Percentiles rank a stretch among this genome's conserved stretches.
Evolutionary conservation across 2,329 filamentous ascomycete genomes (phyloP).

Genomic region (Botrytis sinoallii): DNA sequence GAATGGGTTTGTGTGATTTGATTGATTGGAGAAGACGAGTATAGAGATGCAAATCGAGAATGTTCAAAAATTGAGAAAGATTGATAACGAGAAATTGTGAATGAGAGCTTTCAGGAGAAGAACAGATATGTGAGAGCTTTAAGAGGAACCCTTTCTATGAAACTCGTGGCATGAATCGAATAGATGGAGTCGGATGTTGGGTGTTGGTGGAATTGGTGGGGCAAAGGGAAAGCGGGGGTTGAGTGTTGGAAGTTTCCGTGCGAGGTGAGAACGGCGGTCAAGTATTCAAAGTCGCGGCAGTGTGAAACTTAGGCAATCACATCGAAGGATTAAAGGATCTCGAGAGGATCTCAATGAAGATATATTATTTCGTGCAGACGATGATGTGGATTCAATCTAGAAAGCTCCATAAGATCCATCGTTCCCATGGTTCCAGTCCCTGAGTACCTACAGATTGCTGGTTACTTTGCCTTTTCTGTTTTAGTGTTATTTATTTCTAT

Average conservation of each 20-base stretch:
- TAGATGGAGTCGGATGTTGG: not conserved
- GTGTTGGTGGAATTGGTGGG: not conserved
- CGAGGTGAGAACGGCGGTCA: conserved; percentile 2
- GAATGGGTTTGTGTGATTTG: not conserved
- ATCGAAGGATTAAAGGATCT: not conserved
- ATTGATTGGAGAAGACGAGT: not conserved
- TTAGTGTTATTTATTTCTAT: not conserved
- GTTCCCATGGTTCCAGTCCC: not conserved
- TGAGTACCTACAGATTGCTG: not conserved
- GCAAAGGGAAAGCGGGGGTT: not conserved
- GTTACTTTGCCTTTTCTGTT: not conserved
- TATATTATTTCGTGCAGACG: not conserved
- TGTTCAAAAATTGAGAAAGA: not conserved
- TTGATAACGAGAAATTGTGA: not conserved
- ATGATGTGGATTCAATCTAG: not conserved
- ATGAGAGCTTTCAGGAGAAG: not conserved
- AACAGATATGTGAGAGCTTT: not conserved
- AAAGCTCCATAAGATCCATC: too few relatives aligned
- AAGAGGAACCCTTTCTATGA: not conserved
- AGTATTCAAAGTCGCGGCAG: not conserved
- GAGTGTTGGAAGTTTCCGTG: not conserved
- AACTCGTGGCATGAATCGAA: conserved; percentile 11
- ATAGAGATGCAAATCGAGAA: not conserved
- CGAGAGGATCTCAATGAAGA: not conserved
- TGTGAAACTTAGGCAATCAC: not conserved